A percentile compares a stretch with the other conserved stretches of the same genome.
phyloP scores from a whole-genome alignment of 441 rosid genomes.

The Metrosideros polymorpha region DNA sequence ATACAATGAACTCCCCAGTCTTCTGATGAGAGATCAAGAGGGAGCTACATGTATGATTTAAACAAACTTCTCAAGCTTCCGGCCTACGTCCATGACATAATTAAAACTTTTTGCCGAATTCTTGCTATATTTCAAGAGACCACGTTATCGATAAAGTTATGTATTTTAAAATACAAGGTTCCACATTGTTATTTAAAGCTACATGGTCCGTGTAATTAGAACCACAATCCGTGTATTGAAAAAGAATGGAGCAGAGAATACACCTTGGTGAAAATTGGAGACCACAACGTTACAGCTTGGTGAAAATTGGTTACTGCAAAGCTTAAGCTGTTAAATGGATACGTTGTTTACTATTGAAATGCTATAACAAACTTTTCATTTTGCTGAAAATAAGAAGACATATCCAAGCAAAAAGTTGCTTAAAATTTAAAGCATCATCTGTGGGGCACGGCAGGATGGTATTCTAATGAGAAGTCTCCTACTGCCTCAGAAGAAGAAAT shows the following conservation, averaged over 20 bases:
- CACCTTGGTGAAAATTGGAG: neutral
- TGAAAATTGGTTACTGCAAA: neutral
- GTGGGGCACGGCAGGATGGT: neutral
- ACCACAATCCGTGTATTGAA: neutral
- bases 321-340: neutral
- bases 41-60: neutral
- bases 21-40: neutral
- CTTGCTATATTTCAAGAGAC: neutral
- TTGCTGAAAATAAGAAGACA: neutral
- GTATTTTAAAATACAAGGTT: neutral
- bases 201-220: neutral
- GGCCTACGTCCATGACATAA: neutral
- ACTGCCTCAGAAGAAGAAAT: neutral
- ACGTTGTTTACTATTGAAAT: neutral
- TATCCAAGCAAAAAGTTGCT: neutral
- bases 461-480: neutral
- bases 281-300: neutral
- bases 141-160: neutral
- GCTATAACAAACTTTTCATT: neutral
- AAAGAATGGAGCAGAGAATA: neutral
- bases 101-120: neutral
- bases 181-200: neutral
- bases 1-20: neutral
- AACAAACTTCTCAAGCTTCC: neutral
- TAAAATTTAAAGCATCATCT: neutral